Conservation (phyloP, 306 rosid species). For the Vigna unguiculata region DNA sequence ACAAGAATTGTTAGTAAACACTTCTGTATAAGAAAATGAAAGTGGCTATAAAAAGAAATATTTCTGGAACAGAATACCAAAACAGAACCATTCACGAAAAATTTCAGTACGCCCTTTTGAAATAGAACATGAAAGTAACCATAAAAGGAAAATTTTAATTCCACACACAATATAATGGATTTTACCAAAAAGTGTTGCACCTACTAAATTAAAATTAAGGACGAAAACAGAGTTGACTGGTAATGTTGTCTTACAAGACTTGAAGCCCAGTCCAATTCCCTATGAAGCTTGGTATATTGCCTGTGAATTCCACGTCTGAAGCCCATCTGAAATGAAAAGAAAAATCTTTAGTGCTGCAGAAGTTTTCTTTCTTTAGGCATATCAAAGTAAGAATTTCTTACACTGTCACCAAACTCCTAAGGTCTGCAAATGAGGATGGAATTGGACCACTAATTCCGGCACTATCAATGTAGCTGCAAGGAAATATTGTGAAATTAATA, state of each 20-base stretch:
- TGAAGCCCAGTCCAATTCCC: conserved; percentile 71
- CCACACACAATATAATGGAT: background rate
- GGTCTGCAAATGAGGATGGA: conserved; percentile 73
- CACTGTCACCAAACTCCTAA: conserved; percentile 57
- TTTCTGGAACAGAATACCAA: too few species aligned
- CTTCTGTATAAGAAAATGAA: too few species aligned
- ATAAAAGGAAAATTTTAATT: conserved; percentile 3
- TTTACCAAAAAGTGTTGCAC: background rate
- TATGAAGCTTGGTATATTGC: conserved; percentile 77
- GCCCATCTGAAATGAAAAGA: conserved; percentile 67
- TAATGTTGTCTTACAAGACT: conserved; percentile 62
- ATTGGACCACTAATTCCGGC: conserved; percentile 80
- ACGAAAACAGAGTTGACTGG: background rate
- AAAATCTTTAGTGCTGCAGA: background rate
- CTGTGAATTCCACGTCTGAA: conserved; percentile 68
- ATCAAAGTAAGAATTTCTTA: conserved; percentile 54
- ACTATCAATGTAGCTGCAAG: conserved; percentile 74
- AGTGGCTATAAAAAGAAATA: too few species aligned
- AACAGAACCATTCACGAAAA: conserved; percentile 16
- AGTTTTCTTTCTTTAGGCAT: background rate
- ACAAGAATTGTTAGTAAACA: too few species aligned
- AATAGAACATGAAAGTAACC: background rate
- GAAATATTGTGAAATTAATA: conserved; percentile 21
- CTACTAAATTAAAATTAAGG: background rate
- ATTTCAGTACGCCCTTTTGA: background rate